phyloP scores from a whole-genome alignment of 495 filamentous ascomycete genomes.

The Talaromyces stipitatus region DNA sequence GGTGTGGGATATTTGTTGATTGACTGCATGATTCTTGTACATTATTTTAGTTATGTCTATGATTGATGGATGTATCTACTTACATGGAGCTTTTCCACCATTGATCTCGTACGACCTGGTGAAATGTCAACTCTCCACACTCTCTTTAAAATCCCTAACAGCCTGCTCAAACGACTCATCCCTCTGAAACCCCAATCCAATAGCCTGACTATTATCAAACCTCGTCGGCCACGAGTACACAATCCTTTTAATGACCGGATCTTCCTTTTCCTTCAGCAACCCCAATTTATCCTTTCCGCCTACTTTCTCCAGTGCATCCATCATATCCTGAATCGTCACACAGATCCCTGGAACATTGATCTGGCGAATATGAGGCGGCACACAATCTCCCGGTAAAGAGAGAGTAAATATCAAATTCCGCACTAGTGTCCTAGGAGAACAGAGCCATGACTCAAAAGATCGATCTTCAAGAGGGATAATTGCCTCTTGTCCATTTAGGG shows the following conservation, averaged over 20 bases:
- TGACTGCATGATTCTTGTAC: background rate
- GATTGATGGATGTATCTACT: background rate
- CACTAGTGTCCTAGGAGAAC: slow-evolving; percentile 52
- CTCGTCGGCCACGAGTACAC: slow-evolving; percentile 61
- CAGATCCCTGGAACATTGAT: slow-evolving; percentile 66
- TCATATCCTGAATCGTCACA: slow-evolving; percentile 61
- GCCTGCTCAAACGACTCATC: slow-evolving; percentile 51
- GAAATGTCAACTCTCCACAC: too few relatives aligned
- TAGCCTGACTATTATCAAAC: slow-evolving; percentile 53
- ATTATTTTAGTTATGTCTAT: background rate
- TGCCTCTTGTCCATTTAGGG: slow-evolving; percentile 50
- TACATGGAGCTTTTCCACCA: background rate
- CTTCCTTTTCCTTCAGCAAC: slow-evolving; percentile 52
- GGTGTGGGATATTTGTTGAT: slow-evolving; percentile 79
- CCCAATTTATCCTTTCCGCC: slow-evolving; percentile 58
- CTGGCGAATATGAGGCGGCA: slow-evolving; percentile 50
- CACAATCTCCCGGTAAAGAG: slow-evolving; percentile 35
- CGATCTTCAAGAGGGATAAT: slow-evolving; percentile 56
- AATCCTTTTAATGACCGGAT: slow-evolving; percentile 52
- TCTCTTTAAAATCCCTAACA: slow-evolving; percentile 44
- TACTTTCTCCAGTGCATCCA: slow-evolving; percentile 60
- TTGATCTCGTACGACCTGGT: too few relatives aligned
- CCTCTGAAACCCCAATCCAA: slow-evolving; percentile 48
- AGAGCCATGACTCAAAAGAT: slow-evolving; percentile 53
- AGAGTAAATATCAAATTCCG: slow-evolving; percentile 58